phyloP scores from a whole-genome alignment of 805 yeast species.

The Starmerella apis region DNA sequence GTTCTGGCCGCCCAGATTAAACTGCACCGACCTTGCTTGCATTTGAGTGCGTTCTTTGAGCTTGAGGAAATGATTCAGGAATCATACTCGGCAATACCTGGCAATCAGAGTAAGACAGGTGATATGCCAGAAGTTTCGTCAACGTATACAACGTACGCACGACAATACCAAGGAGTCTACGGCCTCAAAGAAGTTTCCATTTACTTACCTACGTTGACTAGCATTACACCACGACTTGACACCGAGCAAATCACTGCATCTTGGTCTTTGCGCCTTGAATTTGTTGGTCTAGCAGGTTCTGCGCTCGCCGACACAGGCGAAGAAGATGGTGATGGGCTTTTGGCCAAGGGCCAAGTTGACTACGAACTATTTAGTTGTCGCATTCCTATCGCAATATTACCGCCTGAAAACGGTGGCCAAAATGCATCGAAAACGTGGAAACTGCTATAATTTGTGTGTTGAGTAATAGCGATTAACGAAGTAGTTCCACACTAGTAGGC shows the following conservation, averaged over 20 bases:
- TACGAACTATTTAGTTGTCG: conserved; percentile 22
- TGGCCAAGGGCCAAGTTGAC: conserved; percentile 24
- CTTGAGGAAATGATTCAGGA: conserved; percentile 31
- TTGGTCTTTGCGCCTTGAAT: conserved; percentile 23
- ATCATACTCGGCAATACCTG: conserved; percentile 24
- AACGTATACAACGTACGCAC: conserved; percentile 18
- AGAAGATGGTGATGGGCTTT: conserved; percentile 16
- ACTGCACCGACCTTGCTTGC: conserved; percentile 33
- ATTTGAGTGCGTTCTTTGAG: conserved; percentile 35
- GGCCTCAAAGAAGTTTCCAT: conserved; percentile 21
- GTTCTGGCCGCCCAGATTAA: conserved; percentile 36
- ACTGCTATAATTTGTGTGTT: background rate
- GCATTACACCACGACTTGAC: conserved; percentile 21
- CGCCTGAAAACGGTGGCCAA: conserved; percentile 21
- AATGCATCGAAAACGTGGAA: conserved; percentile 21
- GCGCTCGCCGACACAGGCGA: conserved; percentile 15
- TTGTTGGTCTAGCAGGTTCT: conserved; percentile 22
- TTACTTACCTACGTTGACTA: conserved; percentile 21
- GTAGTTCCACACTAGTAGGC: too few relatives aligned
- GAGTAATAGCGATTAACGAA: too few relatives aligned
- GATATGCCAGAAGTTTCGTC: conserved; percentile 4
- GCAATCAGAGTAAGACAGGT: background rate
- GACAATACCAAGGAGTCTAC: conserved; percentile 18
- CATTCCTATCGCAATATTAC: conserved; percentile 23
- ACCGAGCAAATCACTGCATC: conserved; percentile 21